A percentile compares a stretch with the other conserved stretches of the same genome.
phyloP scores from a whole-genome alignment of 805 yeast species.

The Jamesozyma piceae region DNA sequence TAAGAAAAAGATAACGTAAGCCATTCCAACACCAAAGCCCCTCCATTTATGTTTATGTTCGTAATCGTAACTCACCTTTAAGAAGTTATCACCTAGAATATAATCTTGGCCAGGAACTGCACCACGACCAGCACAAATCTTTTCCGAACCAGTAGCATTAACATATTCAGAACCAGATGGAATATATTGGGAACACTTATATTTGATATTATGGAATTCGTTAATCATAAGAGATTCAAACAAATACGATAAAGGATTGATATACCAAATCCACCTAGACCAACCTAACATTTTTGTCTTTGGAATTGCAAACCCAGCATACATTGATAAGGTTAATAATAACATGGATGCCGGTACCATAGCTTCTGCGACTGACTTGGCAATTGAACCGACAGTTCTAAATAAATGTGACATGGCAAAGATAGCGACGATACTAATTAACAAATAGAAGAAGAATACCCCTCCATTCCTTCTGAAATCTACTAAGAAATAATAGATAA shows the following conservation, averaged over 20 bases:
- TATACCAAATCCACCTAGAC: constrained; percentile 40
- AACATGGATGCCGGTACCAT: constrained; percentile 39
- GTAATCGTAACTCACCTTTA: constrained; percentile 35
- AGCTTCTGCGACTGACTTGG: constrained; percentile 33
- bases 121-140: constrained; percentile 44
- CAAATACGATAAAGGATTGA: constrained; percentile 36
- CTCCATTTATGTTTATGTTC: constrained; percentile 44
- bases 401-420: constrained; percentile 48
- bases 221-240: constrained; percentile 39
- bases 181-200: constrained; percentile 31
- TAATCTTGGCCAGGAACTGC: constrained; percentile 37
- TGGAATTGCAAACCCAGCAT: constrained; percentile 38
- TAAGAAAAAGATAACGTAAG: constrained; percentile 44
- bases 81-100: constrained; percentile 42
- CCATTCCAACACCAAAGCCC: constrained; percentile 49
- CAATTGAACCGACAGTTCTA: constrained; percentile 35
- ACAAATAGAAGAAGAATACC: constrained; percentile 43
- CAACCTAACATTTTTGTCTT: constrained; percentile 37
- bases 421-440: constrained; percentile 37
- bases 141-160: constrained; percentile 16
- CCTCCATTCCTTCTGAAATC: constrained; percentile 46
- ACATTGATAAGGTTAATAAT: constrained; percentile 32
- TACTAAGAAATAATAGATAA: constrained; percentile 45
- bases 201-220: constrained; percentile 34
- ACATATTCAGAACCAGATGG: constrained; percentile 39